These are phyloP conservation scores for Xerocomus brunneocitrinus DNA, from an alignment of 768 basidiomycete species.

Conservation along the genomic window DNA sequence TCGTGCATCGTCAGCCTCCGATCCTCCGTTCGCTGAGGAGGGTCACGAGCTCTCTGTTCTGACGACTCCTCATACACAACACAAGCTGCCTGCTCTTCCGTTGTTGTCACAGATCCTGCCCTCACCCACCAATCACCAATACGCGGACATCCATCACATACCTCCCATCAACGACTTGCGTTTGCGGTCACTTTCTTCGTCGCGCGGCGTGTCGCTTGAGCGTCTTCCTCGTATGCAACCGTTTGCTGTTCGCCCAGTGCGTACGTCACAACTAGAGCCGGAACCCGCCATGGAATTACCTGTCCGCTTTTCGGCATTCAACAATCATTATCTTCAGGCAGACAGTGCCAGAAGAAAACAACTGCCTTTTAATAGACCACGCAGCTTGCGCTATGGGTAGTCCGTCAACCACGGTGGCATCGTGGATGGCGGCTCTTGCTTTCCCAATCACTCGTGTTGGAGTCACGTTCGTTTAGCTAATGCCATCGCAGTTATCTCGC, in stretches of 20 bases:
- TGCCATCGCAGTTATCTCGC: no score
- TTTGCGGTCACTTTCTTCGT: neutral
- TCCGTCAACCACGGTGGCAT: neutral
- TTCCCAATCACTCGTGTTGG: neutral
- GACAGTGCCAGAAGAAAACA: neutral
- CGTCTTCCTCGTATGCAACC: constrained; percentile 11
- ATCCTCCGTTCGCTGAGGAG: neutral
- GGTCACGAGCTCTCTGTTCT: constrained; percentile 17
- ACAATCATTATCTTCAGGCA: neutral
- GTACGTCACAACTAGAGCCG: constrained; percentile 30
- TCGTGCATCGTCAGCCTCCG: neutral
- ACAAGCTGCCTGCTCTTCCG: neutral
- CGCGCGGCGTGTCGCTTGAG: neutral
- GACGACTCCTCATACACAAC: neutral
- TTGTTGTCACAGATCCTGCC: neutral
- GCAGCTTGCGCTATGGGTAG: neutral
- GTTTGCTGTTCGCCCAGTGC: constrained; percentile 21
- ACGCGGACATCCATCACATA: neutral
- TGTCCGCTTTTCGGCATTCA: constrained; percentile 4
- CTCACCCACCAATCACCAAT: neutral
- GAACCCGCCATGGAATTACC: constrained; percentile 32
- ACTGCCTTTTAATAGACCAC: neutral
- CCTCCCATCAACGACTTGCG: neutral
- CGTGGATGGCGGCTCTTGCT: neutral
- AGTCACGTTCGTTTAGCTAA: neutral